A percentile compares a stretch with the other conserved stretches of the same genome.
Evolutionary conservation across 1,284 basidiomycete species (phyloP).

Genomic region (Tetrapyrgos nigripes): DNA sequence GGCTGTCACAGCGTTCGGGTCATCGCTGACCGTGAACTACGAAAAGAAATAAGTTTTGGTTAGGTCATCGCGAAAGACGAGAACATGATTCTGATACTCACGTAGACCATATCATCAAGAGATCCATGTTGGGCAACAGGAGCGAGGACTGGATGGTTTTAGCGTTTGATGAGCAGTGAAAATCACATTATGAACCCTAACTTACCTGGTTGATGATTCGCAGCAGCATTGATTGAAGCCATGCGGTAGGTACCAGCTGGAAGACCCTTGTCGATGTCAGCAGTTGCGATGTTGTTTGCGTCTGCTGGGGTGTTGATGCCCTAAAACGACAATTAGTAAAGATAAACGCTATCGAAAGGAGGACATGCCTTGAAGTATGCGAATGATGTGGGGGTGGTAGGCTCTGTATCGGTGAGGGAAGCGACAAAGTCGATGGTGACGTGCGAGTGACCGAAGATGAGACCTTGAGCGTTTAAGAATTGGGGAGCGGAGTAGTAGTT

Average conservation of each 20-base stretch:
- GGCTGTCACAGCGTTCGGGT: not conserved
- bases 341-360: not conserved
- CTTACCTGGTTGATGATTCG: slow-evolving; percentile 9
- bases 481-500: slow-evolving; percentile 12
- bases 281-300: not conserved
- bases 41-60: not conserved
- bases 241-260: slow-evolving; percentile 5
- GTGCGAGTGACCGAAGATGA: slow-evolving; percentile 16
- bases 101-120: slow-evolving; percentile 7
- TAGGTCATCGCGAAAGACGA: not conserved
- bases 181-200: too few species aligned
- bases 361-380: not conserved
- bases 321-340: slow-evolving; percentile 33
- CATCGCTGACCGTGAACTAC: not conserved
- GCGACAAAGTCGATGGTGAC: slow-evolving; percentile 18
- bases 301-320: slow-evolving; percentile 48
- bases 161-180: too few species aligned
- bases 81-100: slow-evolving; percentile 9
- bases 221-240: slow-evolving; percentile 1
- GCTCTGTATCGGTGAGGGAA: slow-evolving; percentile 16
- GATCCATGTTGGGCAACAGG: slow-evolving; percentile 33
- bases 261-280: slow-evolving; percentile 39
- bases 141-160: slow-evolving; percentile 64
- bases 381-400: slow-evolving; percentile 3
- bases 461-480: slow-evolving; percentile 4